Evolutionary conservation across 169 alveolate species (phyloP), one percentile per base, ranked within the genome.

Genomic region (Eimeria praecox): DNA sequence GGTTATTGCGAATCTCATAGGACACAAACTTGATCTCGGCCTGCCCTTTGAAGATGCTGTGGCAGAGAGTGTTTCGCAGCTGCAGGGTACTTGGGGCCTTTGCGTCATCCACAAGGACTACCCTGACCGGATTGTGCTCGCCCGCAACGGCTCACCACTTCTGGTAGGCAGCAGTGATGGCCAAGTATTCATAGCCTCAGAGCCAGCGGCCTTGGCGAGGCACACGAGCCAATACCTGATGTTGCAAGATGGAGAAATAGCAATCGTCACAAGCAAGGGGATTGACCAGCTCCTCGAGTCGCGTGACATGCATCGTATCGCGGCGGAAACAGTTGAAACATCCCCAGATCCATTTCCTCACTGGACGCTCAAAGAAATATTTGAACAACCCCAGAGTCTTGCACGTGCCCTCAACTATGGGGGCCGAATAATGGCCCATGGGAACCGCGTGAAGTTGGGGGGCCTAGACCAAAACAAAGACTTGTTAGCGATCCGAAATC

Each of bases 81-180:
- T 99, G 56, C 98, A 98, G 69, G 99, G 99, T 24, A 98, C 99
- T 52, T 99, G 99, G 99, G 99, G 99, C 54, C 97, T 99, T n/a
- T 98, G 99, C 52, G 95, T 99, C 64, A 97, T 99, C 38, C 98
- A 97, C 92, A 98, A 97, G 93, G 97, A 97, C 83, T 96, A 98
- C 89, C 99, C 99, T 35, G 98, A 98, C 49, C 97, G 97, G 5
- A 95, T 99, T 90, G 96, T 98, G 35, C 99, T 98, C 54, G 99
- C 99, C 30, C 98, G 99, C 66, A 97, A 97, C 69, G 99, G 99
- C 10, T 98, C 99, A 88, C 99, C 99, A 1, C 96, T 99, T 30
- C 97, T 98, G 33, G 97, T 99, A 38, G 99, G 99, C 38, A 93
- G 97, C 56, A 73, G 44, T 42, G 98, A 98, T 16, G 97, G 97